Evolutionary conservation across 2,329 filamentous ascomycete species (phyloP).

Genomic region (Pleomassaria siparia): DNA sequence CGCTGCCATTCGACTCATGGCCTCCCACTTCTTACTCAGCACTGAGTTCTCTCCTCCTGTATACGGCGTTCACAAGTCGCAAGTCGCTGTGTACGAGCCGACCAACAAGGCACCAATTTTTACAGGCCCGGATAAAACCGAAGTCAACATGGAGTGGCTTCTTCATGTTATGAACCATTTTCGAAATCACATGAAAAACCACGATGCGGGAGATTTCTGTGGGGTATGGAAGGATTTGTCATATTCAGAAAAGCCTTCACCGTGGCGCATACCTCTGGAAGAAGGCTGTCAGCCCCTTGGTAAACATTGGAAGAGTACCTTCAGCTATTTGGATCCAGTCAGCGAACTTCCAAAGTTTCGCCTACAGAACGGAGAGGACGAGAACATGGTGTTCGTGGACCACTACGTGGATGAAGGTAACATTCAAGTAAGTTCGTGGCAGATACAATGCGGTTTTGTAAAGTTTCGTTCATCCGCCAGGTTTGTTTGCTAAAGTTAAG

Average conservation of each 20-base stretch:
- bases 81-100: slow-evolving; percentile 48
- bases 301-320: slow-evolving; percentile 55
- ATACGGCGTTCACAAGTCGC: slow-evolving; percentile 48
- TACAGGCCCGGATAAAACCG: slow-evolving; percentile 33
- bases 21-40: slow-evolving; percentile 33
- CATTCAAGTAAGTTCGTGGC: slow-evolving; percentile 26
- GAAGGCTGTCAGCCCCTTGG: slow-evolving; percentile 41
- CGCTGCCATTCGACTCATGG: slow-evolving; percentile 37
- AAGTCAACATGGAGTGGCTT: slow-evolving; percentile 50
- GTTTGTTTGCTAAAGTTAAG: neutral
- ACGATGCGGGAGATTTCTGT: slow-evolving; percentile 42
- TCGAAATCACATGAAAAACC: slow-evolving; percentile 50
- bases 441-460: neutral
- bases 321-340: slow-evolving; percentile 18
- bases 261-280: slow-evolving; percentile 44
- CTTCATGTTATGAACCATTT: slow-evolving; percentile 57
- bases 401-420: slow-evolving; percentile 32
- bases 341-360: slow-evolving; percentile 19
- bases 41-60: slow-evolving; percentile 18
- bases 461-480: neutral
- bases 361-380: slow-evolving; percentile 15
- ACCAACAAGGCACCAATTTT: slow-evolving; percentile 44
- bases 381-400: slow-evolving; percentile 26
- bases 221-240: slow-evolving; percentile 41
- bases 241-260: slow-evolving; percentile 42